Evolutionary conservation across 2,329 filamentous ascomycete species (phyloP).

Genomic region (Ambrosiella cleistominuta): DNA sequence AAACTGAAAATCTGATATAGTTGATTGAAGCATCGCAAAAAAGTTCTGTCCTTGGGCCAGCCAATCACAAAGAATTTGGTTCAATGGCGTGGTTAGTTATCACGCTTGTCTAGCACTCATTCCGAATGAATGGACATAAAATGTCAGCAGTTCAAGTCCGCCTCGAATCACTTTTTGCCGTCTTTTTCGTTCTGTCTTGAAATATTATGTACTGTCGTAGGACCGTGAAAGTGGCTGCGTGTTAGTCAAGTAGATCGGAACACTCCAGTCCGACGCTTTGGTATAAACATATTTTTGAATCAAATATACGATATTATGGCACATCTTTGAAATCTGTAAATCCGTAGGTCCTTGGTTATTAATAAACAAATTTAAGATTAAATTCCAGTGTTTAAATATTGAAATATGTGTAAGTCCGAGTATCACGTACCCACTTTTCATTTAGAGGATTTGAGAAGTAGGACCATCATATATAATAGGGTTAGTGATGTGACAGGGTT

Average conservation of each 20-base stretch:
- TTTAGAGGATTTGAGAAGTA: too few species aligned
- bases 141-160: slow-evolving; percentile 11
- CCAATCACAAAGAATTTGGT: background rate
- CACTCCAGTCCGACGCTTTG: background rate
- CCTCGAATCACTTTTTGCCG: slow-evolving; percentile 7
- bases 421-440: background rate
- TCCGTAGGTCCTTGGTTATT: too few species aligned
- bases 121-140: slow-evolving; percentile 5
- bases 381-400: background rate
- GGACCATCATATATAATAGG: background rate
- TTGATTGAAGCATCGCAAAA: too few species aligned
- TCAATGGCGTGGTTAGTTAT: slow-evolving; percentile 12
- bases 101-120: slow-evolving; percentile 10
- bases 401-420: background rate
- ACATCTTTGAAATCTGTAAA: too few species aligned
- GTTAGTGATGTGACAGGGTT: background rate
- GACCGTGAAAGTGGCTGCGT: background rate
- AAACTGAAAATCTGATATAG: background rate
- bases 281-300: background rate
- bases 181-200: background rate
- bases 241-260: background rate
- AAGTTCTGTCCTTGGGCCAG: background rate
- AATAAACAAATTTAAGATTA: background rate
- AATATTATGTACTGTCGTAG: background rate
- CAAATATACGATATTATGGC: background rate